These are phyloP conservation scores for Odonthalia washingtoniensis DNA, from an alignment of 31 red algal genomes.

Conservation along the genomic window DNA sequence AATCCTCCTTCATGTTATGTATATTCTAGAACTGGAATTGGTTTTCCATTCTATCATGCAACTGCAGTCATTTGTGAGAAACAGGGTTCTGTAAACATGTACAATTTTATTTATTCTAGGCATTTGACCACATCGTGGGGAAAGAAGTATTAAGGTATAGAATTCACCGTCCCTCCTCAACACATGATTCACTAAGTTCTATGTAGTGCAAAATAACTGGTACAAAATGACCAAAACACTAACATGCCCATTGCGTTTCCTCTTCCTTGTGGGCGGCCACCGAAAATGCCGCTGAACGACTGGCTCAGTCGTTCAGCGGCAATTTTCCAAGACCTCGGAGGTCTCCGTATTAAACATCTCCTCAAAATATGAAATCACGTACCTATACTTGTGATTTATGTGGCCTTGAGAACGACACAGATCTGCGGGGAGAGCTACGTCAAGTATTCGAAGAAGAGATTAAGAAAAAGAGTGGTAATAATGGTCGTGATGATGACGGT, in stretches of 20 bases:
- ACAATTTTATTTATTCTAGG: not conserved
- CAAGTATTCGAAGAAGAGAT: conserved; percentile 1
- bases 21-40: not conserved
- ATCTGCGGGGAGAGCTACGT: not conserved
- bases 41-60: not conserved
- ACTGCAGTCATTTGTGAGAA: conserved; percentile 1
- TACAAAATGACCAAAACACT: conserved; percentile 4
- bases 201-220: conserved; percentile 3
- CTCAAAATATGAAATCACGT: conserved; percentile 12
- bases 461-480: too few species aligned
- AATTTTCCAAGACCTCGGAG: too few species aligned
- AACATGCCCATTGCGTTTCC: conserved; percentile 23
- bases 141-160: conserved; percentile 50
- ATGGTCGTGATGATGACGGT: too few species aligned
- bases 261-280: conserved; percentile 18
- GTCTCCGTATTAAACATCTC: conserved; percentile 25
- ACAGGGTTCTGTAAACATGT: not conserved
- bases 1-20: not conserved
- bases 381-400: conserved; percentile 41
- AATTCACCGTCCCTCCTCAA: conserved; percentile 24
- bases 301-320: too few species aligned
- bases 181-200: conserved; percentile 45
- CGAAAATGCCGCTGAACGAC: conserved; percentile 41
- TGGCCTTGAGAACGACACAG: conserved; percentile 1
- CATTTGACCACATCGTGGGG: conserved; percentile 18